Conservation (phyloP, 192 early-diverging fungal genomes). For the Nowakowskiella sp. region DNA sequence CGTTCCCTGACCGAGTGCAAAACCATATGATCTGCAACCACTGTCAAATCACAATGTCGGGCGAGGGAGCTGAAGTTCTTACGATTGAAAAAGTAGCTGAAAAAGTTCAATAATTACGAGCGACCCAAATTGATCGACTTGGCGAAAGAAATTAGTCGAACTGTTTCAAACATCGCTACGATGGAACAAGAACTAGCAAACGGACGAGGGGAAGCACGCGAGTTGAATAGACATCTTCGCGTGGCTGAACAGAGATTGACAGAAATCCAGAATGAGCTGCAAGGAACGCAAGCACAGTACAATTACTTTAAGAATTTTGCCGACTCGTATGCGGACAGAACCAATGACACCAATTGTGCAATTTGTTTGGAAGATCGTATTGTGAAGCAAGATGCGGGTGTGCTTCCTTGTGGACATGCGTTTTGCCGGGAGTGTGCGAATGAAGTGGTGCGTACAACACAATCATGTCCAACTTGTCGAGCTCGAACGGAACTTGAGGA, state of each 20-base stretch:
- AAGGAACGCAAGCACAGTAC: constrained; percentile 9
- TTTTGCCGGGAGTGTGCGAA: constrained; percentile 9
- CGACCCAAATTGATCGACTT: no score
- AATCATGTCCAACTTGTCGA: no score
- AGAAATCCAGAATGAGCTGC: no score
- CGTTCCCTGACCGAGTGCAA: no score
- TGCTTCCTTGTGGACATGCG: constrained; percentile 6
- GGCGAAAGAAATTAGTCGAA: no score
- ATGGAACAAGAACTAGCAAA: no score
- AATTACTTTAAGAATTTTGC: constrained; percentile 10
- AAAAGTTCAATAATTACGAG: constrained; percentile 4
- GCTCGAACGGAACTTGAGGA: no score
- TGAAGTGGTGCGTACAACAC: not conserved
- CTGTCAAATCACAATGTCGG: constrained; percentile 12
- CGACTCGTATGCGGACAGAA: not conserved
- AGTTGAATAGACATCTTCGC: no score
- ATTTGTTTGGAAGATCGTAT: constrained; percentile 8
- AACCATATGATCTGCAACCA: constrained; percentile 14
- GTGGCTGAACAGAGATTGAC: no score
- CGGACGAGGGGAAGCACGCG: no score
- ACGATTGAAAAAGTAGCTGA: constrained; percentile 10
- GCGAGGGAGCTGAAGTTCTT: not conserved
- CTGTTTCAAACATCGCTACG: no score
- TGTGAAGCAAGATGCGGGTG: not conserved
- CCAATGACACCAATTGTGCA: not conserved